Conservation (phyloP, 352 stramenopile species). For the Globisporangium alternatum region DNA sequence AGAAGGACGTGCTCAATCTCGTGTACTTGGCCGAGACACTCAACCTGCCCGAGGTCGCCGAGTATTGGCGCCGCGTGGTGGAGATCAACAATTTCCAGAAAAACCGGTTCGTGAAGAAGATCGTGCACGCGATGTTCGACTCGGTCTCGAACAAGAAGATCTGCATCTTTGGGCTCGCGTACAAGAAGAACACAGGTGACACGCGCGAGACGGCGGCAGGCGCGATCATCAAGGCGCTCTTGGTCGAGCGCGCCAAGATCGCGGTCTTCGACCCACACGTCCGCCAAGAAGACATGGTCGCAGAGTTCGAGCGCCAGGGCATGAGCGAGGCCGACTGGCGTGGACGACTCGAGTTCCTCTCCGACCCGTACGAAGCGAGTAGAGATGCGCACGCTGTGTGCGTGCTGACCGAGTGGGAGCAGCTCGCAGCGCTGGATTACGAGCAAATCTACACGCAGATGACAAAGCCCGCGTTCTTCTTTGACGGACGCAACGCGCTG, state of each 20-base stretch:
- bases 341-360: slow-evolving; percentile 27
- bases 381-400: slow-evolving; percentile 90
- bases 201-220: slow-evolving; percentile 97
- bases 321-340: slow-evolving; percentile 76
- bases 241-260: slow-evolving; percentile 95
- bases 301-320: slow-evolving; percentile 82
- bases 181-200: slow-evolving; percentile 99
- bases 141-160: slow-evolving; percentile 99
- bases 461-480: slow-evolving; percentile 99
- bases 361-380: slow-evolving; percentile 91
- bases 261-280: slow-evolving; percentile 98
- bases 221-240: slow-evolving; percentile 96
- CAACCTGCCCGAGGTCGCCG: slow-evolving; percentile 96
- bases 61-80: slow-evolving; percentile 99
- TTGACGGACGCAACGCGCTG: slow-evolving; percentile 98
- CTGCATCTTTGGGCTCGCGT: slow-evolving; percentile 98
- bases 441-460: slow-evolving; percentile 94
- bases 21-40: slow-evolving; percentile 99
- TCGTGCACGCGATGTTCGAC: slow-evolving; percentile 99
- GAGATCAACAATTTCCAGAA: slow-evolving; percentile 99
- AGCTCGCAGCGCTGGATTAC: slow-evolving; percentile 98
- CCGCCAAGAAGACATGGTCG: slow-evolving; percentile 94
- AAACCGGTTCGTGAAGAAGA: slow-evolving; percentile 97
- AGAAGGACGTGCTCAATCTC: slow-evolving; percentile 99
- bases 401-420: slow-evolving; percentile 50